Evolutionary conservation across 108 stramenopile genomes (phyloP), one percentile per base, ranked within the genome.

Genomic region (Skeletonema tropicum): DNA sequence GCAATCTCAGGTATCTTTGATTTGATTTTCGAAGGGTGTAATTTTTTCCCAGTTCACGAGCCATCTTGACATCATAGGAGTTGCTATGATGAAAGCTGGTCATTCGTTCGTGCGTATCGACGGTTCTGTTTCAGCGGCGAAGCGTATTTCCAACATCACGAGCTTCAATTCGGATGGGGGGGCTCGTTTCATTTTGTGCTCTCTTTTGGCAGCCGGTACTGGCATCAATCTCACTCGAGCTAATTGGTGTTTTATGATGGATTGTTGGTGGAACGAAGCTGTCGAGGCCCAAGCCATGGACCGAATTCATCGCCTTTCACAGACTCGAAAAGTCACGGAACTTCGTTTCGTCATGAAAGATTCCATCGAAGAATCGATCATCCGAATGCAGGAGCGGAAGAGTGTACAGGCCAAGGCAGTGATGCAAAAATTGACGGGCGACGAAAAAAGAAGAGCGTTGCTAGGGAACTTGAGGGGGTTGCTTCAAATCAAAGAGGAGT

Each of bases 181-280:
- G 12, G 79, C 86, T 38, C 78, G 80, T 7, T 75, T 87, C 61
- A 85, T 85, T 36, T 31, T 88, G 7, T 86, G 73, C 35, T 64
- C 76, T 35, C 84, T 87, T 41, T 77, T 79, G 60, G 86, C 86
- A 58, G 73, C 84, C 10, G 91, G 91, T 11, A 88, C 87, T 26
- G 91, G 89, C n/a, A 88, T 92, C 84, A 92, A 86, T 64, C 82
- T 92, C 11, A 90, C 89, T 19, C 75, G 88, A 0, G 91, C 80
- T 21, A 88, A 87, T 59, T 70, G 82, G 67, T 74, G 62, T 23
- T 92, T 83, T 73, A 84, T 92, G 87, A 79, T 82, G 76, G 89
- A 92, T 45, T 42, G 67, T 33, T 88, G 85, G 85, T 88, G 85
- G 85, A 84, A 87, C 26, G 65, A 66, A 41, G 78, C 78, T 1